Evolutionary conservation across 2,329 filamentous ascomycete species (phyloP), one percentile per base, ranked within the genome.

Genomic region (Eutypa lata): DNA sequence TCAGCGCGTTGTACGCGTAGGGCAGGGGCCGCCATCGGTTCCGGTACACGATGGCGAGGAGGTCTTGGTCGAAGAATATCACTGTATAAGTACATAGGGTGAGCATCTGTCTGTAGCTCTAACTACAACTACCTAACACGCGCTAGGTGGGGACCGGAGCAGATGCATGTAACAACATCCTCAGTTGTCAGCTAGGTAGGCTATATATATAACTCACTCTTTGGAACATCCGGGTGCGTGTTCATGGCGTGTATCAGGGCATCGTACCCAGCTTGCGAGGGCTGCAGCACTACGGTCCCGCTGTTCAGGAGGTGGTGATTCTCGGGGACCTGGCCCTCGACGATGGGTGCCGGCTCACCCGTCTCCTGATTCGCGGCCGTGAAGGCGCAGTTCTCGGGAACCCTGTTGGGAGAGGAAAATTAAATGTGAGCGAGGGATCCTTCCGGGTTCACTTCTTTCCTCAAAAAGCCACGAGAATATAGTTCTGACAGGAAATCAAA

Each of bases 231-330:
- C 19, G 64, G 64, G 47, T 64, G 64, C 6, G 60, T 65, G 59
- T 66, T 64, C 67, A 66, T 58, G 53, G 65, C 57, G 51, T 67
- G 49, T 35, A 70, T 64, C n/a, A 69, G 59, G 18, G 53, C 55
- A 49, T 64, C 64, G 53, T 58, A 68, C 49, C 67, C 57, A 48
- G 51, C 26, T 37, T 61, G 53, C 13, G 67, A 70, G 3, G 67
- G 67, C 50, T 52, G 55, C n/a, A 70, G 43, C 40, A 68, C 63
- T 3, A 69, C 65, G 18, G 67, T 69, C 21, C 66, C 67, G 51
- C 65, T 68, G 60, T 69, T 70, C n/a, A 69, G 65, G 16, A 69
- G 61, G 61, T 68, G 68, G 58, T 70, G 66, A 57, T 67, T 68
- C 28, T 57, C 57, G 3, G 61, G 67, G 37, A 59, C 57, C 28